Conservation (phyloP, 805 yeast species). For the Hanseniaspora mollemarum region DNA sequence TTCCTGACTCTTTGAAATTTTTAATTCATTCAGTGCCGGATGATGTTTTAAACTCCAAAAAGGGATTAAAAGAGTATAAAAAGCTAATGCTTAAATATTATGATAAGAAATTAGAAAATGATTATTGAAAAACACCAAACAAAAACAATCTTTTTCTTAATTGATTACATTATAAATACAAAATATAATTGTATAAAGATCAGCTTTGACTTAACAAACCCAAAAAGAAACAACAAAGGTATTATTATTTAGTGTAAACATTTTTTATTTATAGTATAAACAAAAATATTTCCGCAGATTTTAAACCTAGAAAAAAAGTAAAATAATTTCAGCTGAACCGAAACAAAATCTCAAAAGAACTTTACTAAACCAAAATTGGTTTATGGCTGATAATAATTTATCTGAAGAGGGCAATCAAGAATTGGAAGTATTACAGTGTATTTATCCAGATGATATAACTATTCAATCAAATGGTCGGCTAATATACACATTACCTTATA, state of each 20-base stretch:
- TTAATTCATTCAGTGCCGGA: constrained; percentile 37
- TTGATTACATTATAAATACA: too few species aligned
- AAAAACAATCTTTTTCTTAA: neutral
- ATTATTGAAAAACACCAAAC: neutral
- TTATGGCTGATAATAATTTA: neutral
- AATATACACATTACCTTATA: constrained; percentile 48
- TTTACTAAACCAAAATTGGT: neutral
- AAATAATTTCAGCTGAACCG: too few species aligned
- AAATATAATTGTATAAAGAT: too few species aligned
- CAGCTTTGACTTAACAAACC: too few species aligned
- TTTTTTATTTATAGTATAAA: too few species aligned
- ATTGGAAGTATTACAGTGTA: constrained; percentile 71
- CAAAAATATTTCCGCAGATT: too few species aligned
- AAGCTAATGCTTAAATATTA: constrained; percentile 20
- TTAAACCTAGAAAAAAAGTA: too few species aligned
- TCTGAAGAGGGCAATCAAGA: constrained; percentile 54
- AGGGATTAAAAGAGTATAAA: constrained; percentile 16
- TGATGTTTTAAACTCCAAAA: neutral
- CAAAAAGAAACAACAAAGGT: too few species aligned
- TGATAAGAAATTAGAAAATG: constrained; percentile 4
- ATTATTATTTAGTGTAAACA: too few species aligned
- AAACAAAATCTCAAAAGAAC: too few species aligned
- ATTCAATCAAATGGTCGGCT: constrained; percentile 30
- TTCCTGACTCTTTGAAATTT: constrained; percentile 31
- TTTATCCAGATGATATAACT: constrained; percentile 54